phyloP scores from a whole-genome alignment of 495 filamentous ascomycete species.

The Aspergillus affinis region DNA sequence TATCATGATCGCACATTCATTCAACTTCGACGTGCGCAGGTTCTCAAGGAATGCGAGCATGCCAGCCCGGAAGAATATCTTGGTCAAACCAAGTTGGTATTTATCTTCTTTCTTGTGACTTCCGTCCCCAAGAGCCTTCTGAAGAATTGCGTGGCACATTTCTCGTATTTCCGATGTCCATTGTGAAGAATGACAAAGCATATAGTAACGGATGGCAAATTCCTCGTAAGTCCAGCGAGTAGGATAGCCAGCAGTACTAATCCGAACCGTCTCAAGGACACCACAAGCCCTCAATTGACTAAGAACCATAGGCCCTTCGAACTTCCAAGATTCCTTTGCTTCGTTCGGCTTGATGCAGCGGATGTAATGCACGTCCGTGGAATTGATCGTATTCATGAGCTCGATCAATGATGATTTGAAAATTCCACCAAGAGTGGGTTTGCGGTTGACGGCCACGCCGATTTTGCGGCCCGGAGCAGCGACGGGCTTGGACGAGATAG shows the following conservation, averaged over 20 bases:
- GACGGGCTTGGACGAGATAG: slow-evolving; percentile 67
- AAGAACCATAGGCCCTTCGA: slow-evolving; percentile 98
- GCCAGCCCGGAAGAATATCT: slow-evolving; percentile 98
- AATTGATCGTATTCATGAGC: slow-evolving; percentile 96
- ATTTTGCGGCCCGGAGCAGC: slow-evolving; percentile 73
- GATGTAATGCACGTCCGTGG: slow-evolving; percentile 98
- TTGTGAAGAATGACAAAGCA: slow-evolving; percentile 86
- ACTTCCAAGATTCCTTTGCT: slow-evolving; percentile 95
- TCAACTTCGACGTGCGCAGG: slow-evolving; percentile 81
- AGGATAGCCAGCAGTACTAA: slow-evolving; percentile 96
- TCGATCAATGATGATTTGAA: slow-evolving; percentile 99
- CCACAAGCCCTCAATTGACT: slow-evolving; percentile 96
- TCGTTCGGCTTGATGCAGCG: slow-evolving; percentile 99
- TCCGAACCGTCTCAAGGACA: slow-evolving; percentile 97
- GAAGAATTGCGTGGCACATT: slow-evolving; percentile 90
- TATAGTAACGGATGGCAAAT: slow-evolving; percentile 97
- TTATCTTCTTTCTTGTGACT: slow-evolving; percentile 83
- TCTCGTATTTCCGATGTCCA: slow-evolving; percentile 93
- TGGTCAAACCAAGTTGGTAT: slow-evolving; percentile 94
- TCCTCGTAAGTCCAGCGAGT: slow-evolving; percentile 99
- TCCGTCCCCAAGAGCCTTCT: slow-evolving; percentile 79
- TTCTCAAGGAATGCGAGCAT: slow-evolving; percentile 99
- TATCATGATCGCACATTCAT: slow-evolving; percentile 95
- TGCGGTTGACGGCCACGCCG: slow-evolving; percentile 88
- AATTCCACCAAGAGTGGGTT: slow-evolving; percentile 95